phyloP scores from a whole-genome alignment of 768 basidiomycete genomes.

The Kwoniella sp. region DNA sequence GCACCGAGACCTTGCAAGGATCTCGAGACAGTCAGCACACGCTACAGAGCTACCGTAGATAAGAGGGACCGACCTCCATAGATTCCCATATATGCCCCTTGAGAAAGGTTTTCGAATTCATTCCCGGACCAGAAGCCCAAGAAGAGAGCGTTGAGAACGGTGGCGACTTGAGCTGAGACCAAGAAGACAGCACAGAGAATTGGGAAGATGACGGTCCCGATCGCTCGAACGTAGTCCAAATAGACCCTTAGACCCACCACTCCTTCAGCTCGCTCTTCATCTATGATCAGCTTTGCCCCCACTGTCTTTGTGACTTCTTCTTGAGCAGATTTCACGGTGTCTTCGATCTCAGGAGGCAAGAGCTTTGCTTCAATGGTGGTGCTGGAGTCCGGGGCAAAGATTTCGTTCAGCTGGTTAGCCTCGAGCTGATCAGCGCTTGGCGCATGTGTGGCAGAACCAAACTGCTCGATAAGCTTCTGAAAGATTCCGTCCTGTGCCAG shows the following conservation, averaged over 20 bases:
- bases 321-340: background rate
- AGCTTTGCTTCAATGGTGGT: background rate
- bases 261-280: constrained; percentile 65
- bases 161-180: constrained; percentile 61
- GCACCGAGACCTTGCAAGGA: constrained; percentile 41
- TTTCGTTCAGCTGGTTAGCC: background rate
- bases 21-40: too few species aligned
- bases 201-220: constrained; percentile 48
- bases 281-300: constrained; percentile 46
- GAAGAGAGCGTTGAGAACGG: constrained; percentile 69
- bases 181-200: constrained; percentile 61
- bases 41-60: too few species aligned
- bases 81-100: constrained; percentile 70
- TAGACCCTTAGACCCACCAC: constrained; percentile 63
- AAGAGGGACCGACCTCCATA: constrained; percentile 58
- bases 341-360: too few species aligned
- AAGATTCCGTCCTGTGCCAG: constrained; percentile 33
- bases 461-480: constrained; percentile 52
- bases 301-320: background rate
- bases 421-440: background rate
- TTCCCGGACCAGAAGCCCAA: constrained; percentile 72
- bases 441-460: constrained; percentile 52
- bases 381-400: background rate
- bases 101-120: constrained; percentile 63
- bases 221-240: constrained; percentile 53